These are phyloP conservation scores for Diospyros lotus DNA, from an alignment of 148 eudicot genomes.

Conservation along the genomic window DNA sequence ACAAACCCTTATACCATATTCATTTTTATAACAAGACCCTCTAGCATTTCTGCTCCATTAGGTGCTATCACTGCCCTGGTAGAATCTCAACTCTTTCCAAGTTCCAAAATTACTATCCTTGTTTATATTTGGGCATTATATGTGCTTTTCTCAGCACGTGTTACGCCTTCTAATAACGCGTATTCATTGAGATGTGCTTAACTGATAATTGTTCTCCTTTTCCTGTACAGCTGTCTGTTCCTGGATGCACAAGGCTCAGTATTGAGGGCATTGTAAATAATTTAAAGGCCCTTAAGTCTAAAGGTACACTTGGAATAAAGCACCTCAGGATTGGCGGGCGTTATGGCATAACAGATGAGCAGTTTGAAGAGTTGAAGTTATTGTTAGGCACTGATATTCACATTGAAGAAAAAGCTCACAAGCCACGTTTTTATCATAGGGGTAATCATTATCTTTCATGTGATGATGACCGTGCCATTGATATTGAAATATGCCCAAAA, in stretches of 20 bases:
- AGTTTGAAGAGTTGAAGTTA: slow-evolving; percentile 56
- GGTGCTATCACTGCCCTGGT: neutral
- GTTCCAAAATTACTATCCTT: neutral
- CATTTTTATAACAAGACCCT: neutral
- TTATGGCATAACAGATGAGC: slow-evolving; percentile 45
- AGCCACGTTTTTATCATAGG: slow-evolving; percentile 46
- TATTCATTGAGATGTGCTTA: neutral
- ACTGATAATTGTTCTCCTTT: slow-evolving; percentile 9
- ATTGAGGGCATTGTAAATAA: slow-evolving; percentile 54
- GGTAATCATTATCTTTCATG: slow-evolving; percentile 36
- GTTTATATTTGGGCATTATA: neutral
- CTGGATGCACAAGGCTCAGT: slow-evolving; percentile 66
- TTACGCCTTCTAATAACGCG: neutral
- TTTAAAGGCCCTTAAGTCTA: slow-evolving; percentile 47
- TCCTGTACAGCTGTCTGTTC: slow-evolving; percentile 62
- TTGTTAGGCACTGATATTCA: slow-evolving; percentile 35
- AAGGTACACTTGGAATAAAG: slow-evolving; percentile 49
- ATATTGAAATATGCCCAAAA: slow-evolving; percentile 72
- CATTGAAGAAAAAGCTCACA: slow-evolving; percentile 19
- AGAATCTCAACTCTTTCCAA: too few species aligned
- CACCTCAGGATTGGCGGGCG: slow-evolving; percentile 63
- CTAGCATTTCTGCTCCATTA: neutral
- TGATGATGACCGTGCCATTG: slow-evolving; percentile 78
- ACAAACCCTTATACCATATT: neutral
- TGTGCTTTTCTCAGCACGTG: neutral